Conservation (phyloP, 2,329 filamentous ascomycete genomes). For the Aspergillus tamarii region DNA sequence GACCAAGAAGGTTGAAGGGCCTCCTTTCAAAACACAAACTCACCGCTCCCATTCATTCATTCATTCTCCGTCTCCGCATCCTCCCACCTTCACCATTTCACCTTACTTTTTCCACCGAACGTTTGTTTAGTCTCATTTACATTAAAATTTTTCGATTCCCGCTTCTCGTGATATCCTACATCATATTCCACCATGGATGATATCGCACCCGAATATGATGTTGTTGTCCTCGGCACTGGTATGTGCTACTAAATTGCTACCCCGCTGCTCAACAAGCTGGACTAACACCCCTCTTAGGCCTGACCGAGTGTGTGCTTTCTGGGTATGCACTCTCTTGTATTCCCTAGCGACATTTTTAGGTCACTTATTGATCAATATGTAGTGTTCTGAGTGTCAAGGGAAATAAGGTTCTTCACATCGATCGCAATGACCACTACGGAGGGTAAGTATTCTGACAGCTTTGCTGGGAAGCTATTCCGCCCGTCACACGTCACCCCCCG, state of each 20-base stretch:
- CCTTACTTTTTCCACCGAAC: slow-evolving; percentile 1
- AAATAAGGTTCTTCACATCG: slow-evolving; percentile 98
- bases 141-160: slow-evolving; percentile 14
- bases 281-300: slow-evolving; percentile 60
- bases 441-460: slow-evolving; percentile 64
- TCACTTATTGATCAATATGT: slow-evolving; percentile 24
- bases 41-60: slow-evolving; percentile 14
- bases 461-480: slow-evolving; percentile 19
- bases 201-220: slow-evolving; percentile 97
- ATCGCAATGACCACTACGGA: slow-evolving; percentile 97
- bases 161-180: slow-evolving; percentile 18
- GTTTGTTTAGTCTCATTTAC: not conserved
- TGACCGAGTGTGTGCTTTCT: slow-evolving; percentile 98
- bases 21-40: slow-evolving; percentile 21
- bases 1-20: not conserved
- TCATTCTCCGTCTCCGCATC: slow-evolving; percentile 23
- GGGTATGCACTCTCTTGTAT: slow-evolving; percentile 64
- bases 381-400: slow-evolving; percentile 97
- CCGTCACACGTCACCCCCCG: slow-evolving; percentile 26
- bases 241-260: slow-evolving; percentile 45
- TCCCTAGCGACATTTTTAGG: slow-evolving; percentile 13
- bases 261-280: slow-evolving; percentile 35
- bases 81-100: slow-evolving; percentile 14
- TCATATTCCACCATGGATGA: slow-evolving; percentile 76
- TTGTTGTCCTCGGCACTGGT: slow-evolving; percentile 98